Evolutionary conservation across 2,329 filamentous ascomycete species (phyloP), one percentile per base, ranked within the genome.

Genomic region (Curvularia verruculosa): DNA sequence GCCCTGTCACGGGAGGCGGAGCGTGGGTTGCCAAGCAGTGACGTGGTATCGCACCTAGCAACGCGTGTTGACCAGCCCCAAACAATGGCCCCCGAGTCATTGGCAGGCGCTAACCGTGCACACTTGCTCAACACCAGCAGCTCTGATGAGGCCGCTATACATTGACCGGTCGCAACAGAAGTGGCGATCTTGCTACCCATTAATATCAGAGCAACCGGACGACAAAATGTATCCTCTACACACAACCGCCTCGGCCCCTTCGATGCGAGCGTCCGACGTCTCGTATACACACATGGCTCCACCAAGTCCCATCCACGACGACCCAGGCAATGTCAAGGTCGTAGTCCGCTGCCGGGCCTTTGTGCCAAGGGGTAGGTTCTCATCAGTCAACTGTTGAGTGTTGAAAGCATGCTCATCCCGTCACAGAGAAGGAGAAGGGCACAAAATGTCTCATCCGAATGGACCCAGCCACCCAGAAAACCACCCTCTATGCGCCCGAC

Each of bases 391-490:
- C 3, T 19, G 34, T n/a, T 23, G 18, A 15, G 19, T 34, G 19
- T 48, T 19, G 43, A 23, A n/a, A 9, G 52, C 19, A 43, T 59
- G 59, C 69, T 78, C 50, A 77, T 39, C 19, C n/a, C 8, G 15
- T 29, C 15, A 40, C 72, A 98, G 95, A 99, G 76, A 84, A 89
- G 69, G 86, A 96, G 52, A 87, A 90, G 71, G 85, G 87, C 53
- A 89, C 92, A 59, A 83, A 89, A 82, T 98, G 95, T 75, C 84
- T 99, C 41, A 89, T 99, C 64, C 84, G 87, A 61, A 99, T 99
- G 95, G 88, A 97, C 74, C 92, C 94, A 21, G 80, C 85, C 31
- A 92, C 89, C 2, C 92, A 99, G 78, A 85, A 86, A 74, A 99
- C 95, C 1, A 96, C 86, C 1, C 84, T 99, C 4, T 83, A 87